phyloP scores from a whole-genome alignment of 371 early-diverging fungal species.

The Parasitella parasitica region DNA sequence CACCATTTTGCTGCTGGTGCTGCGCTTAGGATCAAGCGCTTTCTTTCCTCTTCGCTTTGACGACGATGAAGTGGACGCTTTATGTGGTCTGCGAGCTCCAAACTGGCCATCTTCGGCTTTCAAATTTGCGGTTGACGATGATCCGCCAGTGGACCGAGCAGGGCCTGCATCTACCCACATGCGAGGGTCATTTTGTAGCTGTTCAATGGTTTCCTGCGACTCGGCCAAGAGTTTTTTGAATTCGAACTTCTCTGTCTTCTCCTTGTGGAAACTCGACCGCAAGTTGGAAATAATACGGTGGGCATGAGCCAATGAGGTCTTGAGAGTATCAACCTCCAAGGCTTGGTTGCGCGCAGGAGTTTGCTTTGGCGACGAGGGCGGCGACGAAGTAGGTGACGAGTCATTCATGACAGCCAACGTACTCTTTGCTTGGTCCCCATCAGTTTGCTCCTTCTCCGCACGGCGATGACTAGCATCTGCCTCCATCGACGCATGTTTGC shows the following conservation, averaged over 20 bases:
- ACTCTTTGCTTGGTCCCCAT: constrained; percentile 30
- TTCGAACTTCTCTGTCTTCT: constrained; percentile 64
- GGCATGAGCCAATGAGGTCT: constrained; percentile 45
- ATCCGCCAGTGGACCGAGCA: not conserved
- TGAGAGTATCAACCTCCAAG: constrained; percentile 47
- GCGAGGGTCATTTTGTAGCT: constrained; percentile 56
- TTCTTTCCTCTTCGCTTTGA: constrained; percentile 13
- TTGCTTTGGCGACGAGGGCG: constrained; percentile 31
- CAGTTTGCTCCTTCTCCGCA: not conserved
- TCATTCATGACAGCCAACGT: constrained; percentile 9
- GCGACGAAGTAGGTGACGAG: constrained; percentile 8
- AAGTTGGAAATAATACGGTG: constrained; percentile 50
- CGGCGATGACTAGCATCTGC: constrained; percentile 3
- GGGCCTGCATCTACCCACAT: constrained; percentile 43
- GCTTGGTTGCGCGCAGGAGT: constrained; percentile 30
- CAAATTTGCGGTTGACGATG: not conserved
- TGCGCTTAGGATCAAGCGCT: not conserved
- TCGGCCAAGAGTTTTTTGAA: constrained; percentile 61
- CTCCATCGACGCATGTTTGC: constrained; percentile 24
- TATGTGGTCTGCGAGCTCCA: constrained; percentile 5
- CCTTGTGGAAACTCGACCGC: constrained; percentile 44
- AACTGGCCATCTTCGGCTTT: constrained; percentile 5
- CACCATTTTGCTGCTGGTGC: not conserved
- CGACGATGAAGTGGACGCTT: constrained; percentile 6
- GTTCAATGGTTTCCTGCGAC: constrained; percentile 62